Percentiles rank a stretch among this genome's conserved stretches.
Conservation (phyloP, 371 early-diverging fungal genomes). For the Gilbertella persicaria region DNA sequence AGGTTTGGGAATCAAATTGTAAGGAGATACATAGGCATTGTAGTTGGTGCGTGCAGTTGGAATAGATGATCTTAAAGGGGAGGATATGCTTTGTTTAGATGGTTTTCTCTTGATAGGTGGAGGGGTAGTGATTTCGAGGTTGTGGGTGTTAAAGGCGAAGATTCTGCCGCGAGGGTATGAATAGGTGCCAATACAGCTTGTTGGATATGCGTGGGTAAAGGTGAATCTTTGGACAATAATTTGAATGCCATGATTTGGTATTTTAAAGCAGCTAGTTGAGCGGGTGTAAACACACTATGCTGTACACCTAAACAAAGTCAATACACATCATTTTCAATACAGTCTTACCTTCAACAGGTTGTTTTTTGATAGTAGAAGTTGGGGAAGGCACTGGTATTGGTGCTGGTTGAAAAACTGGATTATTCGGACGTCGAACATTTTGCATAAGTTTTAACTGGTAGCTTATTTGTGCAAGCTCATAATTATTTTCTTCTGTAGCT, state of each 20-base stretch:
- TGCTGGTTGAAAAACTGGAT: too few species aligned
- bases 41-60: too few species aligned
- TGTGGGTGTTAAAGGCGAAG: conserved; percentile 6
- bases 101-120: too few species aligned
- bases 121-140: not conserved
- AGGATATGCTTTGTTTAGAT: conserved; percentile 4
- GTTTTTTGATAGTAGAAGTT: too few species aligned
- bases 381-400: conserved; percentile 28
- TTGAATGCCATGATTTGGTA: conserved; percentile 84
- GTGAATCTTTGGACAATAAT: conserved; percentile 76
- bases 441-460: conserved; percentile 51
- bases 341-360: too few species aligned
- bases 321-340: too few species aligned
- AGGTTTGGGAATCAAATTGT: conserved; percentile 54
- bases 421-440: conserved; percentile 28
- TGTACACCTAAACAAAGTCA: too few species aligned
- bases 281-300: conserved; percentile 63
- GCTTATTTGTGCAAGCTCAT: conserved; percentile 68
- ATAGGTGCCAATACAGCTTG: conserved; percentile 63
- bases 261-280: conserved; percentile 71
- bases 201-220: conserved; percentile 73
- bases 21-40: conserved; percentile 52
- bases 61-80: too few species aligned
- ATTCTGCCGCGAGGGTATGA: conserved; percentile 2
- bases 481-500: conserved; percentile 68